Evolutionary conservation across 495 filamentous ascomycete genomes (phyloP), one percentile per base, ranked within the genome.

Genomic region (Penicillium taxi): DNA sequence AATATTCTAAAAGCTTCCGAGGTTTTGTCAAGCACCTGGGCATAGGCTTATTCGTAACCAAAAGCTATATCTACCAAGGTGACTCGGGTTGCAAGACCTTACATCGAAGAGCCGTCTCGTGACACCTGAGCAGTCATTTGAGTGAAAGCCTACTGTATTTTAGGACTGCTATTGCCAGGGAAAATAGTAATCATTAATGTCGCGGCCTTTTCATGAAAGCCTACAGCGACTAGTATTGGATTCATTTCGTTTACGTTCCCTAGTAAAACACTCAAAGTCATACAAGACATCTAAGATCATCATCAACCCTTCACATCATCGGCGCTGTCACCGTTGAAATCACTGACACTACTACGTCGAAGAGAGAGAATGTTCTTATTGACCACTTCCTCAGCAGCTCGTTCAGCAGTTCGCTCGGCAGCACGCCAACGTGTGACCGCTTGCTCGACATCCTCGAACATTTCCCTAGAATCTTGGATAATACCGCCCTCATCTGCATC

Each of bases 391-490:
- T 69, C 65, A 0, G 60, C 53, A 6, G 59, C 65, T 1, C 63
- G 44, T 47, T 83, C 78, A 4, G 72, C 54, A 11, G 59, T 66
- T 1, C 62, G 45, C 47, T 83, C 78, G 4, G 73, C 76, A 13
- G 64, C 70, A 17, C 81, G 66, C 78, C 81, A 81, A 7, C 65
- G 52, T 3, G 56, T 67, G 14, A 78, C 64, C 2, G 67, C 64
- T 37, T 70, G 63, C 58, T 93, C 78, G 1, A 88, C 84, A 53
- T 83, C 80, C 42, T 75, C 71, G 48, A 80, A 86, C 86, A 94
- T 94, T 49, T 81, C 82, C 34, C 78, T 60, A 3, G 88, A 80
- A 46, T 90, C 83, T 20, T 81, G 81, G 15, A 91, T 86, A 30
- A 94, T 78, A 6, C 81, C 82, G 12, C 84, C 85, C 50, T 88